Percentiles rank a stretch among this genome's conserved stretches.
phyloP scores from a whole-genome alignment of 352 stramenopile genomes.

The Globisporangium yorkense region DNA sequence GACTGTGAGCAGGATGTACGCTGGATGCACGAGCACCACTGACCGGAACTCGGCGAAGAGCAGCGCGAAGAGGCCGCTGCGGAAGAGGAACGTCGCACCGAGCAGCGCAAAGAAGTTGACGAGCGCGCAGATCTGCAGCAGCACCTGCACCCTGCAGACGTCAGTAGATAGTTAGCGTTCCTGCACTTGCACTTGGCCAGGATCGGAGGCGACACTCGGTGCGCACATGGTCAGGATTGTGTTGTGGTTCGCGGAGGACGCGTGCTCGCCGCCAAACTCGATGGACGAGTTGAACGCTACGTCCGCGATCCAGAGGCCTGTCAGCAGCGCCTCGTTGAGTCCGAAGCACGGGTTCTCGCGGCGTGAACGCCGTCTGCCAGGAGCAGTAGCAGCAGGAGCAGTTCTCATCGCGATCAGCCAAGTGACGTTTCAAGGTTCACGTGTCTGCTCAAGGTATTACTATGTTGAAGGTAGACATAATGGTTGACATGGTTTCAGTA shows the following conservation, averaged over 20 bases:
- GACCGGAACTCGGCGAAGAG: constrained; percentile 49
- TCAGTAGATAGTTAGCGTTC: background rate
- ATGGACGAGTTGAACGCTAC: constrained; percentile 53
- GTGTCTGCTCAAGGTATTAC: too few species aligned
- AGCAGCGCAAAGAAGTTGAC: constrained; percentile 56
- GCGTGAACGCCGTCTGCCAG: background rate
- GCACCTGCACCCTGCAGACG: constrained; percentile 38
- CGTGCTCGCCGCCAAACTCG: constrained; percentile 40
- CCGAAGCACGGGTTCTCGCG: constrained; percentile 30
- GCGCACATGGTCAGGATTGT: constrained; percentile 50
- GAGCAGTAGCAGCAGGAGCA: background rate
- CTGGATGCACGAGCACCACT: constrained; percentile 33
- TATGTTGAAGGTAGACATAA: background rate
- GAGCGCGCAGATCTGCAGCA: constrained; percentile 54
- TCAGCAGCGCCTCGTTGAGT: constrained; percentile 31
- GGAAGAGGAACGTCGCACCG: constrained; percentile 64
- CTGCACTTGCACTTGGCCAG: background rate
- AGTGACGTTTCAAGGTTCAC: background rate
- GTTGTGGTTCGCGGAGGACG: constrained; percentile 10
- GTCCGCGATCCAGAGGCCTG: constrained; percentile 42
- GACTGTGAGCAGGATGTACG: constrained; percentile 52
- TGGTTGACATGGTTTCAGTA: constrained; percentile 1
- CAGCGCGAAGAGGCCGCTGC: constrained; percentile 55
- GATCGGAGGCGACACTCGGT: too few species aligned
- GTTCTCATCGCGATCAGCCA: background rate